Percentiles rank a stretch among this genome's conserved stretches.
Evolutionary conservation across 2,329 filamentous ascomycete species (phyloP).

Genomic region (Monosporascus cannonballus): DNA sequence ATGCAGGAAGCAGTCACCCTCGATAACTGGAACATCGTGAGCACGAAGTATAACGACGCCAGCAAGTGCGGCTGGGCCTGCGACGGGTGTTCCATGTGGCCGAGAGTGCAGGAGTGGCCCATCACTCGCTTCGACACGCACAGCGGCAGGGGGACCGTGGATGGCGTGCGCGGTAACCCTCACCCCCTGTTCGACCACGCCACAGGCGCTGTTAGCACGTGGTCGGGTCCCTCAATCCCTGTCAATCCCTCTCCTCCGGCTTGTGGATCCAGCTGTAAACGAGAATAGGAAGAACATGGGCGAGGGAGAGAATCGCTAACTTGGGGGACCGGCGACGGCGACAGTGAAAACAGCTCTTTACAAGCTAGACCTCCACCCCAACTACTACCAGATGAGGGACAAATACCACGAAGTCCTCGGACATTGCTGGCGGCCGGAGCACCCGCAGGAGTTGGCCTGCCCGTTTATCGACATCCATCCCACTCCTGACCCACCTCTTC

Average conservation of each 20-base stretch:
- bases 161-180: conserved; percentile 6
- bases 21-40: too few species aligned
- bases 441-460: conserved; percentile 14
- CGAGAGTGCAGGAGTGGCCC: conserved; percentile 6
- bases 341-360: conserved; percentile 6
- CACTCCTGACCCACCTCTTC: conserved; percentile 11
- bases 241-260: background rate
- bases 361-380: conserved; percentile 1
- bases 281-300: background rate
- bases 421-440: conserved; percentile 7
- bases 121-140: conserved; percentile 13
- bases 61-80: conserved; percentile 13
- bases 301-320: background rate
- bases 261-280: background rate
- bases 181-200: conserved; percentile 9
- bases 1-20: conserved; percentile 7
- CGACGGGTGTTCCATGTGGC: conserved; percentile 8
- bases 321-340: too few species aligned
- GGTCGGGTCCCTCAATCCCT: background rate
- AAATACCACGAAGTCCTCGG: conserved; percentile 10
- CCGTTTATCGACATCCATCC: conserved; percentile 9
- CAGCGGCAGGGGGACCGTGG: conserved; percentile 9
- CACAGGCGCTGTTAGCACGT: conserved; percentile 14
- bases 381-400: conserved; percentile 9
- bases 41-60: conserved; percentile 9